Base-by-base conservation (phyloP, 139 green algal species). In the Volvox reticuliferus region DNA sequence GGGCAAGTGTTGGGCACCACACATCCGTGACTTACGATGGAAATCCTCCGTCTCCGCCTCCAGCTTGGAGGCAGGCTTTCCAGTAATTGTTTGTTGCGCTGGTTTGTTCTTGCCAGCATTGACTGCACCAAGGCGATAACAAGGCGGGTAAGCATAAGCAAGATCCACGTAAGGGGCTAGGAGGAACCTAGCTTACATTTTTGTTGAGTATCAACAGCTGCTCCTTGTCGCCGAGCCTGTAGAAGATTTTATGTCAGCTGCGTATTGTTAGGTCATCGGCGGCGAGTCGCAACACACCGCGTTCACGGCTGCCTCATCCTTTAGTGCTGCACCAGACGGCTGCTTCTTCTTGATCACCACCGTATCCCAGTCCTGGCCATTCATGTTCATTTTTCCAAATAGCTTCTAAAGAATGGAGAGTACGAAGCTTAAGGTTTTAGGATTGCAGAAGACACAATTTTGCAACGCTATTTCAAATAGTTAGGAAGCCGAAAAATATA, bases 1-100 rank as follows among this genome's bases (percentile, higher is more conserved):
- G 6, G 5, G 65, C 65, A 12, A 55, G 44, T 55, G 5, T 55
- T 55, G 44, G 44, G 5, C 44, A 30, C 65, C 21, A 73, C 12
- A 73, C 65, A 30, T 32, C 13, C 79, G 26, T 37, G 79, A 62
- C 94, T 93, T 73, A 97, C 94, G 93, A 50, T 95, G 88, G 82
- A 98, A 97, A 69, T 98, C 97, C 88, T 99, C 97, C 50, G 97
- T 98, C 89, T 99, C 97, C 20, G 94, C 84, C 26, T 99, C 97
- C 5, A 99, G 93, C 93, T 98, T 98, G 32, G 93, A 90, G n/a
- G 97, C 95, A 79, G 94, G 95, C 87, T 98, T 97, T 35, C 95
- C 95, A 35, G 73, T 91, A 22, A 88, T 67, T 0, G 92, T 92
- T 35, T 93, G 73, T 35, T 91, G 89, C 13, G 71, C 91, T 26